Conservation (phyloP, 768 basidiomycete species). For the Psilocybe cyanescens region DNA sequence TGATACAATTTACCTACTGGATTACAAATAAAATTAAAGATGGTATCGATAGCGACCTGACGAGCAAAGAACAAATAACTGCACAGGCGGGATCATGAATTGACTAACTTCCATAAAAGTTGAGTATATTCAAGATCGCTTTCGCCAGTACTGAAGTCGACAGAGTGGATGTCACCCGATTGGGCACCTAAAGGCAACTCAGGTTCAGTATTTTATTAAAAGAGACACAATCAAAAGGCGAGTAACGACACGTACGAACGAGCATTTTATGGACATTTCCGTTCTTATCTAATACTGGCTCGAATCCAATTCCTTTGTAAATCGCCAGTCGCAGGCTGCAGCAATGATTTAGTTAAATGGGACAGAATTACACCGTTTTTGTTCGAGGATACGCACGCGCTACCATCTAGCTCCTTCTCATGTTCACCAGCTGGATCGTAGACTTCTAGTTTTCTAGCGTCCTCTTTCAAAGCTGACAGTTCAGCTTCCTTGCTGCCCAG, state of each 20-base stretch:
- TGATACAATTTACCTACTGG: constrained; percentile 17
- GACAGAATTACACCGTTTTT: background rate
- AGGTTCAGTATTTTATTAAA: background rate
- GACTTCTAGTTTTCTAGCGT: constrained; percentile 60
- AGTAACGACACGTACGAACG: constrained; percentile 55
- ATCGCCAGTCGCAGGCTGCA: constrained; percentile 67
- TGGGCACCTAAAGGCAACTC: constrained; percentile 42
- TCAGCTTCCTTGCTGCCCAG: constrained; percentile 73
- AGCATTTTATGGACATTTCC: constrained; percentile 63
- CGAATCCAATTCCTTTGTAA: constrained; percentile 75
- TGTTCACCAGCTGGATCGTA: constrained; percentile 78
- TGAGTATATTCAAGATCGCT: constrained; percentile 41
- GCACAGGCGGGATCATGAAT: constrained; percentile 33
- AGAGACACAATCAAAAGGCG: background rate
- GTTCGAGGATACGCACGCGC: constrained; percentile 50
- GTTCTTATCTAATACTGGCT: constrained; percentile 60
- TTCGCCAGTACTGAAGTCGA: constrained; percentile 38
- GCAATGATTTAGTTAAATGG: constrained; percentile 1
- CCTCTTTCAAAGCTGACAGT: constrained; percentile 68
- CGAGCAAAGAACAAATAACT: background rate
- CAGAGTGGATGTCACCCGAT: constrained; percentile 49
- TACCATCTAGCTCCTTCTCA: constrained; percentile 68
- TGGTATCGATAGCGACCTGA: too few relatives aligned
- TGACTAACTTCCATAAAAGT: constrained; percentile 48
- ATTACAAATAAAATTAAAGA: constrained; percentile 12